Conservation (phyloP, 371 early-diverging fungal genomes). For the Syncephalis fuscata region DNA sequence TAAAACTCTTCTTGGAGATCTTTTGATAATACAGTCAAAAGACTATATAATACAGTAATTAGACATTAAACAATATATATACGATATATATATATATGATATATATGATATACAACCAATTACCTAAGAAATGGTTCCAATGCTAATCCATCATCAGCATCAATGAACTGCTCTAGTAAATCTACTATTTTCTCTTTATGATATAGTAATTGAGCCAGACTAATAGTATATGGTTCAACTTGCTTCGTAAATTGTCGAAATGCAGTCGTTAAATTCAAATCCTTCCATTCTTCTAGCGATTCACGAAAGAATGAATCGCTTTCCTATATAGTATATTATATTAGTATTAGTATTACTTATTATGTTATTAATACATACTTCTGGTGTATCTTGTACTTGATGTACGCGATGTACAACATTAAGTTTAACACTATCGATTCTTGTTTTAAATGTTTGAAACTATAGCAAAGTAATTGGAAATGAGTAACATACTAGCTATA, state of each 20-base stretch:
- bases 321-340: constrained; percentile 11
- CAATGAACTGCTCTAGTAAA: constrained; percentile 41
- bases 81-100: no score
- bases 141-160: constrained; percentile 36
- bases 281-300: constrained; percentile 57
- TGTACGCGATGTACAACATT: constrained; percentile 35
- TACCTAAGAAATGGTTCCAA: constrained; percentile 63
- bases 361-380: constrained; percentile 12
- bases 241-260: constrained; percentile 52
- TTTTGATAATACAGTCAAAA: constrained; percentile 62
- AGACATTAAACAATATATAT: neutral
- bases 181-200: constrained; percentile 68
- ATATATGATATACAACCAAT: constrained; percentile 8
- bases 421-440: constrained; percentile 58
- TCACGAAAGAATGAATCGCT: constrained; percentile 73
- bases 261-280: constrained; percentile 69
- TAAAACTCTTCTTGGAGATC: constrained; percentile 86
- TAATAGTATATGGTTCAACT: constrained; percentile 40
- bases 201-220: constrained; percentile 70
- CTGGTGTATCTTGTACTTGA: constrained; percentile 35
- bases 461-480: constrained; percentile 9
- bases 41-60: constrained; percentile 17
- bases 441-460: constrained; percentile 61
- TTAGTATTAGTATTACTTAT: neutral
- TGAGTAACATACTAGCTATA: neutral